Evolutionary conservation across 2,329 filamentous ascomycete genomes (phyloP), one percentile per base, ranked within the genome.

Genomic region (Ceratocystis harringtonii): DNA sequence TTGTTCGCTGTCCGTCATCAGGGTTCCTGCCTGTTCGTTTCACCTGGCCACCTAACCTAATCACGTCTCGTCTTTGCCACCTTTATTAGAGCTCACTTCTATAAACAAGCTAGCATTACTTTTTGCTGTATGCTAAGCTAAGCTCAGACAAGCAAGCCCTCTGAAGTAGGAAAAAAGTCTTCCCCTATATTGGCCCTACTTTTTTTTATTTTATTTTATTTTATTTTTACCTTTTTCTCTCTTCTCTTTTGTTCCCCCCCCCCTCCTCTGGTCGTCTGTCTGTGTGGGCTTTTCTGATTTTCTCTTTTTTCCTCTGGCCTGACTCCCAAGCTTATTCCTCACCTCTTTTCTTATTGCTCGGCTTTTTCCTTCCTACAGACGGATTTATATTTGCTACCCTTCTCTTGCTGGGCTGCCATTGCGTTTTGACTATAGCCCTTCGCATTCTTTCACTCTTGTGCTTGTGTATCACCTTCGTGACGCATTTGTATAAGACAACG

Each of bases 241-340:
- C 25, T 1, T 17, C 25, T 52, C 4, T 25, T 52, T 50, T 19
- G 8, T 25, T 17, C 22, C 7, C 45, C 2, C 6, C 17, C 45
- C 19, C 45, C 2, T 50, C 8, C 45, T 19, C 19, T 41, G 36
- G 48, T 52, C 48, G 28, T 25, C 28, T 58, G 28, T 19, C 25
- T 58, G 28, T 57, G 12, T 58, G 48, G 48, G 43, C 63, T 64
- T 28, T 64, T 58, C 12, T 43, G 57, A 58, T 30, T 64, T 64
- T 64, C 63, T 44, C 44, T 57, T 43, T 44, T 58, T 64, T 63
- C 45, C 50, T 44, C 63, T 58, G 55, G 55, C 45, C 52, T 60
- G 22, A 64, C 55, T 55, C 50, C 50, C 48, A 8, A 36, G 55
- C 25, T 19, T 58, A 58, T 58, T 55, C 28, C 19, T 58, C 55